phyloP scores from a whole-genome alignment of 2,329 filamentous ascomycete species.

The Pseudocercospora crystallina region DNA sequence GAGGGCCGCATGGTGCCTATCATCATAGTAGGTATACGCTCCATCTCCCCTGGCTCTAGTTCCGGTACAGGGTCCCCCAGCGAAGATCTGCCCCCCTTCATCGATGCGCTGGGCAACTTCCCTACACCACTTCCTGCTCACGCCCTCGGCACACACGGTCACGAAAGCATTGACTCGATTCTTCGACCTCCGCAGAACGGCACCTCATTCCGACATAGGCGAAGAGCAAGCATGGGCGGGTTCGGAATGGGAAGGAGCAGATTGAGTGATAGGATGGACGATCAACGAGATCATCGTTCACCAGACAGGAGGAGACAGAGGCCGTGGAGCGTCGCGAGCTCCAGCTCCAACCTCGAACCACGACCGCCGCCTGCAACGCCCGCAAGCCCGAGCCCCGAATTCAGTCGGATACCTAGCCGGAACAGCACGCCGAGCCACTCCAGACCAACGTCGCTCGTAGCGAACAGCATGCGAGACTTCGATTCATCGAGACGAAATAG shows the following conservation, averaged over 20 bases:
- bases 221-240: constrained; percentile 56
- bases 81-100: constrained; percentile 51
- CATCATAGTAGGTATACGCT: constrained; percentile 68
- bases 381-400: constrained; percentile 54
- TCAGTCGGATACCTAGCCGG: constrained; percentile 49
- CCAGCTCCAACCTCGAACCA: constrained; percentile 43
- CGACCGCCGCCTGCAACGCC: constrained; percentile 64
- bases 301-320: constrained; percentile 42
- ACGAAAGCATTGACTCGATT: constrained; percentile 51
- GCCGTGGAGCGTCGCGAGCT: constrained; percentile 37
- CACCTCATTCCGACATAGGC: constrained; percentile 54
- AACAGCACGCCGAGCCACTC: constrained; percentile 35
- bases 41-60: constrained; percentile 57
- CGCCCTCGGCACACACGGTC: constrained; percentile 36
- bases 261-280: constrained; percentile 43
- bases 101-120: constrained; percentile 52
- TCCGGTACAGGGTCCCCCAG: constrained; percentile 37
- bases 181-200: constrained; percentile 56
- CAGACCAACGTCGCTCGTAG: constrained; percentile 33
- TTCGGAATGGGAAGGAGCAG: constrained; percentile 38
- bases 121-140: constrained; percentile 39
- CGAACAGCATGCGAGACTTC: constrained; percentile 34
- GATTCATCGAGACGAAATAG: constrained; percentile 34
- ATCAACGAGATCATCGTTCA: constrained; percentile 53
- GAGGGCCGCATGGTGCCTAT: constrained; percentile 65